A percentile compares a stretch with the other conserved stretches of the same genome.
phyloP scores from a whole-genome alignment of 1,284 basidiomycete genomes.

The Ustilago cynodontis region DNA sequence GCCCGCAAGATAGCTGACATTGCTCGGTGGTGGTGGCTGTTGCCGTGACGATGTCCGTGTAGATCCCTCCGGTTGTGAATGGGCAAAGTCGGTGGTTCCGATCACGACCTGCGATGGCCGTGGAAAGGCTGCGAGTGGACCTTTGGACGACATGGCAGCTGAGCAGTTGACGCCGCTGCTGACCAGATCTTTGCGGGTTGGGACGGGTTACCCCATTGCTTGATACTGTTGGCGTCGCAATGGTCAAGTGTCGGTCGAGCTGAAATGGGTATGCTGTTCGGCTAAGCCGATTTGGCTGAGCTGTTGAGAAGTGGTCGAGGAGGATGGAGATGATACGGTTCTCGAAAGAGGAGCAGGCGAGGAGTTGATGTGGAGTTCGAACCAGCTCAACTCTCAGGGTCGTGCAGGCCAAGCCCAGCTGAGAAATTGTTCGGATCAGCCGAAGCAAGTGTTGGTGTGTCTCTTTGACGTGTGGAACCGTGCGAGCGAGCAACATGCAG shows the following conservation, averaged over 20 bases:
- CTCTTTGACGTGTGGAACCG: constrained; percentile 11
- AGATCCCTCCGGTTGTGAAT: constrained; percentile 8
- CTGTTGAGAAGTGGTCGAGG: background rate
- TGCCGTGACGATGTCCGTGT: constrained; percentile 3
- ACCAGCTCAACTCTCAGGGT: constrained; percentile 3
- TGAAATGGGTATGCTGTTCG: background rate
- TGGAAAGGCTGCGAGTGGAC: constrained; percentile 12
- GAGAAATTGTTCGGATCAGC: constrained; percentile 9
- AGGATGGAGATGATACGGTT: background rate
- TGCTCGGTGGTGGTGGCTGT: background rate
- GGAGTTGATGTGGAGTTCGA: background rate
- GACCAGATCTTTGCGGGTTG: background rate
- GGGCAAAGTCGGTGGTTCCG: constrained; percentile 15
- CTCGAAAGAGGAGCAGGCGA: background rate
- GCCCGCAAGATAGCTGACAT: constrained; percentile 26
- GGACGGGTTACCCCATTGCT: constrained; percentile 7
- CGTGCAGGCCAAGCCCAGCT: constrained; percentile 1
- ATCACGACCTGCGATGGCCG: constrained; percentile 33
- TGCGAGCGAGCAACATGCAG: constrained; percentile 16
- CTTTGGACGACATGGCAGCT: constrained; percentile 16
- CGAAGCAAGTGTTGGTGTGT: constrained; percentile 14
- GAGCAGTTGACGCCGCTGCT: background rate
- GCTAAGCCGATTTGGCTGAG: background rate
- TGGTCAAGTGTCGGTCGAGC: background rate
- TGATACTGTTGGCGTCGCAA: background rate